Conservation (phyloP, 2,329 filamentous ascomycete genomes). For the Colletotrichum gloeosporioides region DNA sequence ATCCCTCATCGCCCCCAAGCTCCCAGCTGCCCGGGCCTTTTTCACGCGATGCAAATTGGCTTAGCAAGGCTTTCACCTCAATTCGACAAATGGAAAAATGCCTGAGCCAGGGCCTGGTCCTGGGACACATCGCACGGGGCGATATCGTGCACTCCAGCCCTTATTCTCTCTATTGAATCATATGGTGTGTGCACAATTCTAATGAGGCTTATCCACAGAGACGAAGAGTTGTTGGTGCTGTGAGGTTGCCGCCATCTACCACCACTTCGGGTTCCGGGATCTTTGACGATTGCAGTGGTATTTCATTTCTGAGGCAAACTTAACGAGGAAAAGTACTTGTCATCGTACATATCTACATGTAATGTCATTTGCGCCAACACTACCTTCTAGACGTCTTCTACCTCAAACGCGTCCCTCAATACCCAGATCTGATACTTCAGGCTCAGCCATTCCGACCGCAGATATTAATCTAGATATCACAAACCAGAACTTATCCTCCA, state of each 20-base stretch:
- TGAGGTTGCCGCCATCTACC: background rate
- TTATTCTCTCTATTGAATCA: background rate
- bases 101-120: background rate
- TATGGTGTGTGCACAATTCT: background rate
- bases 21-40: background rate
- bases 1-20: background rate
- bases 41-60: background rate
- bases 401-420: background rate
- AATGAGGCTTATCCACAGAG: background rate
- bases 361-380: background rate
- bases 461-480: background rate
- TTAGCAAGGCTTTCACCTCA: background rate
- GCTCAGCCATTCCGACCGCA: background rate
- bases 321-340: accelerated
- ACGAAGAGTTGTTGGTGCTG: background rate
- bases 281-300: background rate
- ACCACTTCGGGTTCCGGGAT: background rate
- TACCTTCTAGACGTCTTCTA: background rate
- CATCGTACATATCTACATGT: background rate
- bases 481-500: background rate
- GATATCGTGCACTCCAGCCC: accelerated
- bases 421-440: background rate
- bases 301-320: background rate
- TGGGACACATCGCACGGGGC: accelerated
- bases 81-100: background rate